Evolutionary conservation across 2,329 filamentous ascomycete species (phyloP), one percentile per base, ranked within the genome.

Genomic region (Intubia oerlemansii): DNA sequence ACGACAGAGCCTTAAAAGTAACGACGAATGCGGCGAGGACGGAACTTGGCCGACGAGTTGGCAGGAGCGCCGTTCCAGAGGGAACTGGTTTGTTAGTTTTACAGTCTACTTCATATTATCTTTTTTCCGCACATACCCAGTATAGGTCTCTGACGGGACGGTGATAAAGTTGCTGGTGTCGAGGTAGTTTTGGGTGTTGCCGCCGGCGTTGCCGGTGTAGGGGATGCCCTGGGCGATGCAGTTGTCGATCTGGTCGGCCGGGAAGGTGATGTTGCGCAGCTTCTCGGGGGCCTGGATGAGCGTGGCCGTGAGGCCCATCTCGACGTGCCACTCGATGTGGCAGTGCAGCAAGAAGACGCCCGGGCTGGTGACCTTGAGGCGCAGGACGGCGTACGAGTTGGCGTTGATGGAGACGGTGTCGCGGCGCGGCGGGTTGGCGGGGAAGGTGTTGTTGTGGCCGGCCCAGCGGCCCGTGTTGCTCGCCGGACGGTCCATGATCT

Each of bases 191-290:
- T 47, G 38, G 1, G 60, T 66, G 35, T 75, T 75, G 1, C 66
- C 75, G 0, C 66, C 75, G 0, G 75, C 75, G 39, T 81, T 80
- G 1, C 75, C 75, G 9, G 43, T 39, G 2, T 50, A 57, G 1
- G 63, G 59, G 2, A 60, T 53, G 11, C 51, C 51, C 14, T 48
- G 48, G 5, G 50, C 56, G 10, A 51, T 45, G 40, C 59, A 62
- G 20, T 46, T 46, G 14, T 49, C 50, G 38, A 59, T 50, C 39
- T 76, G 68, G 34, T 71, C 58, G 17, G 57, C 44, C 0, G 71
- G 71, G 25, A 80, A 63, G 2, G 48, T 50, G 28, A 64, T 43
- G 3, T 48, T 50, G 30, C 57, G 45, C 36, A 79, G 68, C 10
- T 67, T 44, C 30, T 65, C 57, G 0, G 65, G 64, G 0, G 54